Conservation (phyloP, 169 alveolate species). For the Perkinsus olseni region DNA sequence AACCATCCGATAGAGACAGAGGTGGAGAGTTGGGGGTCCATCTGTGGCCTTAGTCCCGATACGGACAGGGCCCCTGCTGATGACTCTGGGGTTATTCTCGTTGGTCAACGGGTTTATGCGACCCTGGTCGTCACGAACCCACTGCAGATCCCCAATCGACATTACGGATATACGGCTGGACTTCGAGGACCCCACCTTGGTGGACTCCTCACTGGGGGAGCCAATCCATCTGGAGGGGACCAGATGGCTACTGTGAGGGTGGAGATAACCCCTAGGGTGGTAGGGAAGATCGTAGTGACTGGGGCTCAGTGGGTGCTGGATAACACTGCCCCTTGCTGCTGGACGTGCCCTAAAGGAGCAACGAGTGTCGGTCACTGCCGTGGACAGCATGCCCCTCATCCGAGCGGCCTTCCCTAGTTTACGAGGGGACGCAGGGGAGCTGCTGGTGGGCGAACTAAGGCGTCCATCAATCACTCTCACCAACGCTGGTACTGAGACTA, state of each 20-base stretch:
- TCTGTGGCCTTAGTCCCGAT: neutral
- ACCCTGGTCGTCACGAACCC: neutral
- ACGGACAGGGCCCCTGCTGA: neutral
- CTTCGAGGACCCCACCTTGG: neutral
- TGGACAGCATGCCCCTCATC: neutral
- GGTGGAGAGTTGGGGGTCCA: neutral
- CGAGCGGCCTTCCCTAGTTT: neutral
- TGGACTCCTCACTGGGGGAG: neutral
- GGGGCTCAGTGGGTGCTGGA: neutral
- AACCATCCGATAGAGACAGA: neutral
- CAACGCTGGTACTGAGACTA: neutral
- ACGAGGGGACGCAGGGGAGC: neutral
- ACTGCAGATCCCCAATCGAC: neutral
- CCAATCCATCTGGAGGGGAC: neutral
- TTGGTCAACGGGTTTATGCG: neutral
- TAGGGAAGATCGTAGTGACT: neutral
- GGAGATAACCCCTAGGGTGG: neutral
- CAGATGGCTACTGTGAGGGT: neutral
- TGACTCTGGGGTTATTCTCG: neutral
- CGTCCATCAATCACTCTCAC: neutral
- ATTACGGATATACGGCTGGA: neutral
- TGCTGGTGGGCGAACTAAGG: neutral
- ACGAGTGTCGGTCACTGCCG: neutral
- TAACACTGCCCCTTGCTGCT: neutral
- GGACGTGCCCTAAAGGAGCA: neutral